Evolutionary conservation across 257 asterid species (phyloP).

Genomic region (Verbena officinalis): DNA sequence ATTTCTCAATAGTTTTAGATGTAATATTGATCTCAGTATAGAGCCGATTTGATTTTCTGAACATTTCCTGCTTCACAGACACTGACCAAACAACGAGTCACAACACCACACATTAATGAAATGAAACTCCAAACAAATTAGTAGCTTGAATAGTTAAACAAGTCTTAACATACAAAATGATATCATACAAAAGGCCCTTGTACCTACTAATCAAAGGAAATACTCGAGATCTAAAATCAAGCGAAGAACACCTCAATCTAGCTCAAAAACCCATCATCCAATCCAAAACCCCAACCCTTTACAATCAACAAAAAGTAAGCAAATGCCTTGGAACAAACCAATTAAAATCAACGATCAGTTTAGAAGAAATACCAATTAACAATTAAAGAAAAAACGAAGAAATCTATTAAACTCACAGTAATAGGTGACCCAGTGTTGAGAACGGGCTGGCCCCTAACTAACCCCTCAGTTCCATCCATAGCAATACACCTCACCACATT

Average conservation of each 20-base stretch:
- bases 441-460: slow-evolving; percentile 84
- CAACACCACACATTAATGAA: neutral
- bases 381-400: neutral
- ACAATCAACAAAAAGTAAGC: neutral
- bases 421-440: slow-evolving; percentile 92
- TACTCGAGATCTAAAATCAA: slow-evolving; percentile 18
- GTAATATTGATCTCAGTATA: neutral
- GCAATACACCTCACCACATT: slow-evolving; percentile 87
- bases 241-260: neutral
- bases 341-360: neutral
- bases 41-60: neutral
- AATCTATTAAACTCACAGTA: slow-evolving; percentile 52
- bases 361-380: neutral
- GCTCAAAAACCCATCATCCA: slow-evolving; percentile 8
- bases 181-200: neutral
- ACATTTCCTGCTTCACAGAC: neutral
- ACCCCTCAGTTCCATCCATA: slow-evolving; percentile 95
- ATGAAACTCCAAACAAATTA: neutral
- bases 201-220: neutral
- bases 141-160: neutral
- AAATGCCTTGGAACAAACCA: neutral
- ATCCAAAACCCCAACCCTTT: neutral
- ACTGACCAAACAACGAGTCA: neutral
- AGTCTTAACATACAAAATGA: neutral
- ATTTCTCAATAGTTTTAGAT: neutral